Evolutionary conservation across 1,284 basidiomycete species (phyloP).

Genomic region (Microbotryomycetes sp.): DNA sequence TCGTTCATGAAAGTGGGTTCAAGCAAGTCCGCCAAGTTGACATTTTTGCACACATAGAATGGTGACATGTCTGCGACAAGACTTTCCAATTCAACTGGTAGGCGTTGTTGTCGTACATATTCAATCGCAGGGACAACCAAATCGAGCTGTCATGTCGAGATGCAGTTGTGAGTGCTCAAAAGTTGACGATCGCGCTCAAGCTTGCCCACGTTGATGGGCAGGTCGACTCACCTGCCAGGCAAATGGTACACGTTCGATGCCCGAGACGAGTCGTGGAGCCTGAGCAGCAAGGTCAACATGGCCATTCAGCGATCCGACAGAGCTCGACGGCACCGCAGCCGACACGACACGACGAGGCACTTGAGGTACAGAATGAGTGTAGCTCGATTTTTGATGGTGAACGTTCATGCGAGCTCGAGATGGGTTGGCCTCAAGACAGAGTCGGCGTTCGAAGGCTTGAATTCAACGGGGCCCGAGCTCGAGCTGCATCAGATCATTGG

Average conservation of each 20-base stretch:
- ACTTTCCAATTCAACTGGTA: neutral
- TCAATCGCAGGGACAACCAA: constrained; percentile 7
- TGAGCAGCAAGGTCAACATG: neutral
- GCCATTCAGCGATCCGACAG: neutral
- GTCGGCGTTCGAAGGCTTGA: too few species aligned
- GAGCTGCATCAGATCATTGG: too few species aligned
- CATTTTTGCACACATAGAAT: constrained; percentile 1
- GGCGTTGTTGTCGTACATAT: neutral
- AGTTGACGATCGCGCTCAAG: too few species aligned
- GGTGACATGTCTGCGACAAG: neutral
- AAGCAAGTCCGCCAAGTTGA: constrained; percentile 26
- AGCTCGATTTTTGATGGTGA: neutral
- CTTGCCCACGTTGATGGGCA: too few species aligned
- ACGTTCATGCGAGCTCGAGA: neutral
- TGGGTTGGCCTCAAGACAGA: too few species aligned
- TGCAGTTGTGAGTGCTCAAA: too few species aligned
- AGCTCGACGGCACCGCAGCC: neutral
- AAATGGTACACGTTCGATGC: constrained; percentile 8
- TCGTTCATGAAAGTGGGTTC: constrained; percentile 16
- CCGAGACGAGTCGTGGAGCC: neutral
- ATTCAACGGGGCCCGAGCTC: too few species aligned
- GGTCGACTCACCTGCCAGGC: constrained; percentile 23
- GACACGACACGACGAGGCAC: neutral
- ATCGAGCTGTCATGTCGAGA: constrained; percentile 14
- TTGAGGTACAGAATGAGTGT: neutral